phyloP scores from a whole-genome alignment of 768 basidiomycete species.

The Russula ochroleuca region DNA sequence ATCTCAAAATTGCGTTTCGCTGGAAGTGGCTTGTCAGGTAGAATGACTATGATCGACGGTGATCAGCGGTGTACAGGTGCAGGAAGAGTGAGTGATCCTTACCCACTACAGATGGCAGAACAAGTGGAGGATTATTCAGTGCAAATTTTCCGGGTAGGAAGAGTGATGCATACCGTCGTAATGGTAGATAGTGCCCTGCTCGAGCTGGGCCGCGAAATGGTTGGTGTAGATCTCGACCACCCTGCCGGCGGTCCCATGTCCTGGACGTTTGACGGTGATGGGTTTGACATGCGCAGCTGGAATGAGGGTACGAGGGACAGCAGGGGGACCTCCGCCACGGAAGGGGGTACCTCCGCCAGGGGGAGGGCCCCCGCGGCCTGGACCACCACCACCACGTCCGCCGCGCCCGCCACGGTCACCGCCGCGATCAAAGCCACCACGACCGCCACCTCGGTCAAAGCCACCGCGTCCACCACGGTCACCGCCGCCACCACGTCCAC shows the following conservation, averaged over 20 bases:
- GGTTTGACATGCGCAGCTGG: constrained; percentile 43
- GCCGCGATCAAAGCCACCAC: background rate
- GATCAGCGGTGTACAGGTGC: constrained; percentile 1
- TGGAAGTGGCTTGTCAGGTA: constrained; percentile 65
- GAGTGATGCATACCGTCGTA: constrained; percentile 60
- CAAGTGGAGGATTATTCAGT: background rate
- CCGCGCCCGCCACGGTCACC: background rate
- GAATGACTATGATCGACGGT: constrained; percentile 46
- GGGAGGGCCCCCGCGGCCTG: constrained; percentile 28
- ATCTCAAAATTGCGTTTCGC: constrained; percentile 66
- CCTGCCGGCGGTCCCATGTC: constrained; percentile 55
- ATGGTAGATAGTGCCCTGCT: constrained; percentile 63
- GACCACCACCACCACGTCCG: background rate
- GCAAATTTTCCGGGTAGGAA: background rate
- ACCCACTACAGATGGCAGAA: constrained; percentile 39
- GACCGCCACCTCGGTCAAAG: background rate
- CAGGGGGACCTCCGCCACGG: constrained; percentile 30
- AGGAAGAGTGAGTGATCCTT: constrained; percentile 25
- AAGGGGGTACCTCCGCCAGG: constrained; percentile 36
- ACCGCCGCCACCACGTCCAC: background rate
- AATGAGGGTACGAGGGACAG: constrained; percentile 29
- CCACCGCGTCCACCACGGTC: background rate
- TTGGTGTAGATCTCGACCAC: constrained; percentile 47
- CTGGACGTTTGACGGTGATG: constrained; percentile 65
- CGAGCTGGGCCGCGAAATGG: constrained; percentile 59